phyloP scores from a whole-genome alignment of 192 early-diverging fungal species.

The Backusella mclennaniae region DNA sequence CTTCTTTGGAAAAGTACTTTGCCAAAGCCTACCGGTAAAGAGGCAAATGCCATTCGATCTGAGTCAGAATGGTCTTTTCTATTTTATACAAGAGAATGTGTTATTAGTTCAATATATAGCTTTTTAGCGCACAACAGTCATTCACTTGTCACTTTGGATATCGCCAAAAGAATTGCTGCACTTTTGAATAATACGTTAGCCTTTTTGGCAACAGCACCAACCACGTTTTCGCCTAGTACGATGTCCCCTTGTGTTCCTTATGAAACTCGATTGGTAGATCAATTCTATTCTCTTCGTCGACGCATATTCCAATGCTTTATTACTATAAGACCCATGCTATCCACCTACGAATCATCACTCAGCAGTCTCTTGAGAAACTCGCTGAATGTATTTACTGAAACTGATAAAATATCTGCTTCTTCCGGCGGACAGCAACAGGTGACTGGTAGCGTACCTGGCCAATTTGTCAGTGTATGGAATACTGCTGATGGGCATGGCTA shows the following conservation, averaged over 20 bases:
- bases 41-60: conserved; percentile 47
- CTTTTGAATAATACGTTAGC: conserved; percentile 69
- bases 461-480: conserved; percentile 54
- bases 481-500: conserved; percentile 53
- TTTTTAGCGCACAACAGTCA: conserved; percentile 70
- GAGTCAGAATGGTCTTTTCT: conserved; percentile 67
- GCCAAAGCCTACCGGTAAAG: conserved; percentile 70
- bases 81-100: conserved; percentile 60
- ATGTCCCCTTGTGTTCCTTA: conserved; percentile 43
- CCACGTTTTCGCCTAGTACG: conserved; percentile 41
- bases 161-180: conserved; percentile 75
- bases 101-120: conserved; percentile 66
- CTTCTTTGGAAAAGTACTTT: conserved; percentile 80
- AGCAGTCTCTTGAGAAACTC: conserved; percentile 45
- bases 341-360: conserved; percentile 51
- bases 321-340: conserved; percentile 51
- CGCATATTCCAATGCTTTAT: conserved; percentile 75
- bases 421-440: conserved; percentile 46
- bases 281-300: conserved; percentile 60
- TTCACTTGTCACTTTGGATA: conserved; percentile 65
- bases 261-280: conserved; percentile 40
- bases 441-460: conserved; percentile 44
- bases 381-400: conserved; percentile 50
- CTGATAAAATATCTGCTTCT: conserved; percentile 46
- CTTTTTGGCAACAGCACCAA: conserved; percentile 56